Conservation (phyloP, 2,329 filamentous ascomycete genomes). For the Fusarium sp. region DNA sequence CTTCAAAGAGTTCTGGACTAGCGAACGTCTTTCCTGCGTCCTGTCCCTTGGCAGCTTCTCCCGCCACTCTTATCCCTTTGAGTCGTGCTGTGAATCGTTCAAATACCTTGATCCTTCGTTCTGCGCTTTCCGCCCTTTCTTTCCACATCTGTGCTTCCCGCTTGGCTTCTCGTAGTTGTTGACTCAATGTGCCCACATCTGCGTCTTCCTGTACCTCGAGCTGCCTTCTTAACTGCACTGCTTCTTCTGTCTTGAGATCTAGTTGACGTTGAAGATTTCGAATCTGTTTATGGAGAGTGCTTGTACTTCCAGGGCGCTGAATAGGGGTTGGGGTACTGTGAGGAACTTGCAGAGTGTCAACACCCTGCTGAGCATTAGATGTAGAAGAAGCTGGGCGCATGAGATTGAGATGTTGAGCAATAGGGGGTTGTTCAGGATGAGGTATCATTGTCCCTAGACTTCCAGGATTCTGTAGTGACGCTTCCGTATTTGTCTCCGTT, state of each 20-base stretch:
- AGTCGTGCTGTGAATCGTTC: constrained; percentile 57
- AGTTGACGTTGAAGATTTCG: constrained; percentile 62
- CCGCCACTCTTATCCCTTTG: constrained; percentile 49
- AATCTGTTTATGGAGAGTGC: constrained; percentile 62
- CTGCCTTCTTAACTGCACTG: constrained; percentile 58
- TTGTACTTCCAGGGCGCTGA: constrained; percentile 48
- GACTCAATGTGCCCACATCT: constrained; percentile 60
- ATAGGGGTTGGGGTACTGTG: constrained; percentile 23
- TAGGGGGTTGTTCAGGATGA: constrained; percentile 53
- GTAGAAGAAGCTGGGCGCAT: constrained; percentile 51
- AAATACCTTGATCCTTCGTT: constrained; percentile 63
- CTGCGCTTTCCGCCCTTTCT: constrained; percentile 66
- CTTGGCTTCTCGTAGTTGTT: constrained; percentile 59
- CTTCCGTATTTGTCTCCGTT: constrained; percentile 1
- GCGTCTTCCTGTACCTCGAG: constrained; percentile 59
- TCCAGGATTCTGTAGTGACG: constrained; percentile 39
- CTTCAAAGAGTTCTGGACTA: background rate
- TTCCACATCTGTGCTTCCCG: constrained; percentile 61
- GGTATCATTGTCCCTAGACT: constrained; percentile 56
- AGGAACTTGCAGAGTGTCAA: constrained; percentile 2
- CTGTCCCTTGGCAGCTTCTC: background rate
- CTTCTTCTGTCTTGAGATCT: constrained; percentile 60
- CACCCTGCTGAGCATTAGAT: constrained; percentile 30
- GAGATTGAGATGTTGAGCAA: constrained; percentile 56
- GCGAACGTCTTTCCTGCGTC: background rate